phyloP scores from a whole-genome alignment of 1,284 basidiomycete genomes.

The Neotropicomus parvogracilis region DNA sequence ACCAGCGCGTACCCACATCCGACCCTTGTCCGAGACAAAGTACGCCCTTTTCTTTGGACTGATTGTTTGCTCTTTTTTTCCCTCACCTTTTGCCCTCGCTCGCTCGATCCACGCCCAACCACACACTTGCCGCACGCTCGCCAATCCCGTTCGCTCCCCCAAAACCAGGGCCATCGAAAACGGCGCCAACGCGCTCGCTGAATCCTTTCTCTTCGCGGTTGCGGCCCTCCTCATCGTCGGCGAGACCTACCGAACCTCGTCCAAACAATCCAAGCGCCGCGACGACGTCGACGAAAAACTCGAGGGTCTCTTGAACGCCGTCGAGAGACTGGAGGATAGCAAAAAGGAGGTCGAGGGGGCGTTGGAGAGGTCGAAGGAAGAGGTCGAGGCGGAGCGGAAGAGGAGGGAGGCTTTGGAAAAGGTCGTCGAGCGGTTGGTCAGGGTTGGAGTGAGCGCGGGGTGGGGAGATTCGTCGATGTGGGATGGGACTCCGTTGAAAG shows the following conservation, averaged over 20 bases:
- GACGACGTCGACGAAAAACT: conserved; percentile 74
- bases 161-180: conserved; percentile 88
- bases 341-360: conserved; percentile 36
- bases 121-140: background rate
- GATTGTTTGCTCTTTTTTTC: background rate
- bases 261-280: conserved; percentile 69
- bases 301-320: conserved; percentile 49
- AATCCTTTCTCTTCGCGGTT: conserved; percentile 82
- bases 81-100: too few relatives aligned
- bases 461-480: conserved; percentile 54
- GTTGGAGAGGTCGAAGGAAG: conserved; percentile 36
- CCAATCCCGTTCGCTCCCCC: too few relatives aligned
- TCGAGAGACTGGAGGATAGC: conserved; percentile 46
- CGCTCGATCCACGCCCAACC: too few relatives aligned
- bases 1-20: conserved; percentile 63
- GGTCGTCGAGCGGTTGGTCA: conserved; percentile 67
- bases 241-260: conserved; percentile 74
- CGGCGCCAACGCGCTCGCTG: conserved; percentile 82
- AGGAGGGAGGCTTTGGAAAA: conserved; percentile 61
- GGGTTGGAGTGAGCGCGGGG: conserved; percentile 66
- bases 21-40: conserved; percentile 82
- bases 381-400: conserved; percentile 23
- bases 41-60: conserved; percentile 27
- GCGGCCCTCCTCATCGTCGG: conserved; percentile 74
- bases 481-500: conserved; percentile 49